These are phyloP conservation scores for Bacidia gigantensis DNA, from an alignment of 495 filamentous ascomycete species.

Conservation along the genomic window DNA sequence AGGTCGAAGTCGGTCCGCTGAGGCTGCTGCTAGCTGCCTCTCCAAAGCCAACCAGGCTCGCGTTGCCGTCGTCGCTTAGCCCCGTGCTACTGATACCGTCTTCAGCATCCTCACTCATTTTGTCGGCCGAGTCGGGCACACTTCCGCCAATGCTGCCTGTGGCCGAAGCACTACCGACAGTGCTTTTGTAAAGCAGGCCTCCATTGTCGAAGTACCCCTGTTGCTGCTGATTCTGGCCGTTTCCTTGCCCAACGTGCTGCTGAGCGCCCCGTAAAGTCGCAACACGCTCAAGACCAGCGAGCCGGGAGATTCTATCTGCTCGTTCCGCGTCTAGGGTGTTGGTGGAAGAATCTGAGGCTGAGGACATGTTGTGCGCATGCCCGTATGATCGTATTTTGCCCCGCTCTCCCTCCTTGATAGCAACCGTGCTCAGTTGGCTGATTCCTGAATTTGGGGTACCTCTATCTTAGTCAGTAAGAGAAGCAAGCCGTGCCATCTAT, in stretches of 20 bases:
- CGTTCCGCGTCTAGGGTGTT: constrained; percentile 77
- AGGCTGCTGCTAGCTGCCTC: constrained; percentile 74
- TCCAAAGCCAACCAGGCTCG: constrained; percentile 70
- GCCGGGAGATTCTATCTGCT: constrained; percentile 82
- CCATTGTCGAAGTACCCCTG: constrained; percentile 57
- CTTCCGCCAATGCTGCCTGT: constrained; percentile 59
- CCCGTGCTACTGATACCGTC: constrained; percentile 50
- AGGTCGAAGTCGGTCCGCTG: constrained; percentile 50
- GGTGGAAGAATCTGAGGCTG: constrained; percentile 39
- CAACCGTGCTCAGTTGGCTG: constrained; percentile 75
- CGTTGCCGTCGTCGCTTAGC: constrained; percentile 65
- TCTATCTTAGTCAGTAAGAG: constrained; percentile 29
- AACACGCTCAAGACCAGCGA: constrained; percentile 73
- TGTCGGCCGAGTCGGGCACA: constrained; percentile 47
- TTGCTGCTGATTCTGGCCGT: constrained; percentile 15
- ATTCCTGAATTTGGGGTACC: constrained; percentile 88
- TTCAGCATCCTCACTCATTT: constrained; percentile 59
- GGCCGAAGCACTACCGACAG: constrained; percentile 72
- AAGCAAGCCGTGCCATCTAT: constrained; percentile 3
- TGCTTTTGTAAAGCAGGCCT: constrained; percentile 46
- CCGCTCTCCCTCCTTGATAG: constrained; percentile 86
- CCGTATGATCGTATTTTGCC: constrained; percentile 49
- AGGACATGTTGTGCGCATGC: constrained; percentile 38
- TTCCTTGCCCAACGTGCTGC: constrained; percentile 15
- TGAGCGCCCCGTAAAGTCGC: constrained; percentile 45